phyloP scores from a whole-genome alignment of 352 stramenopile species.

The Phytophthora pinifolia region DNA sequence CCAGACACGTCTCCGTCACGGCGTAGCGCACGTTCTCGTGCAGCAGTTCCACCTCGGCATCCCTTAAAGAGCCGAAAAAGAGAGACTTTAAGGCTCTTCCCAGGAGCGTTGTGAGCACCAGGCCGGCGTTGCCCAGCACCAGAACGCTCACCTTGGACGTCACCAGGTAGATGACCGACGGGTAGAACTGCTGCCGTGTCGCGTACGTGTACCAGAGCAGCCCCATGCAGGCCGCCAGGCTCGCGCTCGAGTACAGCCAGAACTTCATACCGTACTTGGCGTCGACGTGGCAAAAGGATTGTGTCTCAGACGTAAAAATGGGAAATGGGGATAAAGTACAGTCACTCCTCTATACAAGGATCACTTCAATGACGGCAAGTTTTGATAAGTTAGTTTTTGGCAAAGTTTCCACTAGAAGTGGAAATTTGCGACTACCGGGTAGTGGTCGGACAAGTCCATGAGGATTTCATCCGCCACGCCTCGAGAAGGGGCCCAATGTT shows the following conservation, averaged over 20 bases:
- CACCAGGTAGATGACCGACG: constrained; percentile 95
- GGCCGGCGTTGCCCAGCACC: constrained; percentile 94
- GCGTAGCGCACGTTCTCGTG: constrained; percentile 97
- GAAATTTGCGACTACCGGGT: constrained; percentile 60
- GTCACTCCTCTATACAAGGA: constrained; percentile 1
- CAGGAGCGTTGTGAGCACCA: constrained; percentile 89
- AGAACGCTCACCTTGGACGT: constrained; percentile 97
- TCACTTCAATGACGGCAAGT: background rate
- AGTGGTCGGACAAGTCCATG: constrained; percentile 70
- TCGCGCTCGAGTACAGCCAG: constrained; percentile 88
- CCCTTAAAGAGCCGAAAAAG: constrained; percentile 80
- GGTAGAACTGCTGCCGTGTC: constrained; percentile 97
- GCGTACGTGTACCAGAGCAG: constrained; percentile 93
- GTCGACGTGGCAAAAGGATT: constrained; percentile 26
- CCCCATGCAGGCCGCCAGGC: constrained; percentile 74
- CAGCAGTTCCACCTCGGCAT: constrained; percentile 90
- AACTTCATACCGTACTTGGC: constrained; percentile 74
- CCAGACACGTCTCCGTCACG: constrained; percentile 98
- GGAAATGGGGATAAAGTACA: background rate
- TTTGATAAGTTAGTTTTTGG: constrained; percentile 19
- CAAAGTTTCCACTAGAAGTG: constrained; percentile 34
- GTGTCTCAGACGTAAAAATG: background rate
- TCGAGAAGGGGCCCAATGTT: constrained; percentile 31
- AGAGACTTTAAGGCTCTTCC: constrained; percentile 81
- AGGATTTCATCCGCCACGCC: constrained; percentile 31